phyloP scores from a whole-genome alignment of 2,329 filamentous ascomycete species.

The Neofusicoccum sp. region DNA sequence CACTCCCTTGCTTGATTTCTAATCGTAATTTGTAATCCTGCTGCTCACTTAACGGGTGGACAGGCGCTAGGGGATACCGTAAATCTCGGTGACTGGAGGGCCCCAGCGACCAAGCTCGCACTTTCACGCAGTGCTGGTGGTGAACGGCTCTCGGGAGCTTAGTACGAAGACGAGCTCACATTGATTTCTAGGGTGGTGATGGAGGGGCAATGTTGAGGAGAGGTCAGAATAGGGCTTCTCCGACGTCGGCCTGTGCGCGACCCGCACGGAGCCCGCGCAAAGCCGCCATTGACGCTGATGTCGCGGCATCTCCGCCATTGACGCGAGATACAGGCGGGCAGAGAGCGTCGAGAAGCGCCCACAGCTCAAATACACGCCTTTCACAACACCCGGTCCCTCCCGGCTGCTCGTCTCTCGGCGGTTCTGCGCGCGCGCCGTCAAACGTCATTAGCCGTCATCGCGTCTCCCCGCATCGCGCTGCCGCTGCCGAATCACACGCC shows the following conservation, averaged over 20 bases:
- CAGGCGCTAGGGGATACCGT: not conserved
- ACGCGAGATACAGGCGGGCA: slow-evolving; percentile 6
- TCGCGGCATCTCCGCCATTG: slow-evolving; percentile 19
- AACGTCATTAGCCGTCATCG: slow-evolving; percentile 12
- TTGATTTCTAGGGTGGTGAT: not conserved
- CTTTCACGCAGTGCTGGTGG: too few relatives aligned
- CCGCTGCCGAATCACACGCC: not conserved
- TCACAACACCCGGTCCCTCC: too few relatives aligned
- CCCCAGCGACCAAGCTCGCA: too few relatives aligned
- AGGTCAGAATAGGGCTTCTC: not conserved
- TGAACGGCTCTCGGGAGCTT: too few relatives aligned
- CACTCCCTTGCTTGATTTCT: not conserved
- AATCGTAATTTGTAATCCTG: not conserved
- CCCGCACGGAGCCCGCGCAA: slow-evolving; percentile 1
- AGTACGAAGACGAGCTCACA: too few relatives aligned
- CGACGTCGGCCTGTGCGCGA: not conserved
- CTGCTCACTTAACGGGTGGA: not conserved
- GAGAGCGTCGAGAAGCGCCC: not conserved
- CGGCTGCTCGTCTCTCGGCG: not conserved
- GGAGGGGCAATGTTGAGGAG: not conserved
- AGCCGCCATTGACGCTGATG: slow-evolving; percentile 22
- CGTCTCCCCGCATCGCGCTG: slow-evolving; percentile 13
- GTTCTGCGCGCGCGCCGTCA: not conserved
- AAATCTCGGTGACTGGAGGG: not conserved
- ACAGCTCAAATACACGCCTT: slow-evolving; percentile 1